A percentile compares a stretch with the other conserved stretches of the same genome.
Conservation (phyloP, 495 filamentous ascomycete genomes). For the Hamigera avellanea region DNA sequence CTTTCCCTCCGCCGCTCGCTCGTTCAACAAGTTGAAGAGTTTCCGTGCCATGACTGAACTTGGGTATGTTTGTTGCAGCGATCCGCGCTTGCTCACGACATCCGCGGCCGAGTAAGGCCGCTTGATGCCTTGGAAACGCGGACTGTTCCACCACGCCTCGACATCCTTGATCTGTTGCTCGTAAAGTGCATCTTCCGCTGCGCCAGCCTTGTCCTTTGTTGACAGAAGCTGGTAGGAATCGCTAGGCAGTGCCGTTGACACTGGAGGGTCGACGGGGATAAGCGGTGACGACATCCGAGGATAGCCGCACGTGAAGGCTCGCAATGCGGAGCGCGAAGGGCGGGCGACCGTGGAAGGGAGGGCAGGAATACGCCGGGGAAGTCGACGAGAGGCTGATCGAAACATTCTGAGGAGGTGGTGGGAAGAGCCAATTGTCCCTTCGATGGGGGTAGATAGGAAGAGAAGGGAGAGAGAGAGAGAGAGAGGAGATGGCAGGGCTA, state of each 20-base stretch:
- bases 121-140: slow-evolving; percentile 79
- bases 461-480: neutral
- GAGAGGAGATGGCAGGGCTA: no score
- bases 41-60: slow-evolving; percentile 90
- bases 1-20: slow-evolving; percentile 60
- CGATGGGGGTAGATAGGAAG: neutral
- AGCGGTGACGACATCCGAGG: slow-evolving; percentile 28
- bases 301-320: slow-evolving; percentile 33
- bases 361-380: slow-evolving; percentile 20
- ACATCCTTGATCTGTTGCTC: slow-evolving; percentile 71
- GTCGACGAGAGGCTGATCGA: slow-evolving; percentile 23
- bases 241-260: slow-evolving; percentile 47
- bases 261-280: slow-evolving; percentile 35
- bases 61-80: slow-evolving; percentile 75
- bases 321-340: slow-evolving; percentile 18
- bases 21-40: slow-evolving; percentile 76
- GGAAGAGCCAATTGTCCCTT: neutral
- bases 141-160: slow-evolving; percentile 74
- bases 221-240: slow-evolving; percentile 75
- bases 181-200: slow-evolving; percentile 71
- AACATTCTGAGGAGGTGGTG: slow-evolving; percentile 15
- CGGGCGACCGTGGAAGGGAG: slow-evolving; percentile 8
- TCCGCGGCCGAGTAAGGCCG: slow-evolving; percentile 83
- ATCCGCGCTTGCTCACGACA: slow-evolving; percentile 84
- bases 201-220: slow-evolving; percentile 57